Conservation (phyloP, 495 filamentous ascomycete genomes). For the Friedmanniomyces simplex region DNA sequence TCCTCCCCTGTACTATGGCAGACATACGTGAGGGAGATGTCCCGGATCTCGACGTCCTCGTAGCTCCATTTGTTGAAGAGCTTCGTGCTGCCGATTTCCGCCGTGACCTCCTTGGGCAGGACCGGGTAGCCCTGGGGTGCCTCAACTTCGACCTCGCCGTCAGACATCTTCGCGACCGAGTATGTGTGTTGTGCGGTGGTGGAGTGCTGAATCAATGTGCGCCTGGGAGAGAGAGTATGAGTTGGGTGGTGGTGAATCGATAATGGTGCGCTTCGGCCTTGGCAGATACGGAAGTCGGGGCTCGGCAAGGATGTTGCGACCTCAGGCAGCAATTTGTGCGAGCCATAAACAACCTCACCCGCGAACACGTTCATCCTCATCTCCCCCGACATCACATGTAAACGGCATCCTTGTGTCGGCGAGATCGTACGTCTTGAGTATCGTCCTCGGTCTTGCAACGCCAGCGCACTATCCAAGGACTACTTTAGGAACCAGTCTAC, state of each 20-base stretch:
- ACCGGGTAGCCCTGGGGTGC: constrained; percentile 38
- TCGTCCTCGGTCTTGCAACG: too few relatives aligned
- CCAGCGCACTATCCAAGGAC: too few relatives aligned
- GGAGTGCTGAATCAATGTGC: neutral
- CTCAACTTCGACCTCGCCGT: constrained; percentile 24
- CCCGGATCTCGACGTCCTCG: constrained; percentile 98
- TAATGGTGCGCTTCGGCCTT: neutral
- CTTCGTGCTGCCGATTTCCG: constrained; percentile 88
- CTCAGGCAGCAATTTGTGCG: too few relatives aligned
- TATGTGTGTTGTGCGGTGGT: neutral
- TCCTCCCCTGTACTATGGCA: neutral
- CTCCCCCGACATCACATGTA: too few relatives aligned
- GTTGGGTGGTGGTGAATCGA: neutral
- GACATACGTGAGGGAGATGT: constrained; percentile 98
- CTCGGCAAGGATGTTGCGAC: too few relatives aligned
- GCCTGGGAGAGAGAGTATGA: neutral
- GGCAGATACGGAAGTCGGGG: neutral
- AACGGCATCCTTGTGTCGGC: too few relatives aligned
- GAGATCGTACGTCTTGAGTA: too few relatives aligned
- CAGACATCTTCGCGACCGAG: constrained; percentile 19
- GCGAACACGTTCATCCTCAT: too few relatives aligned
- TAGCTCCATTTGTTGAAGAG: constrained; percentile 98
- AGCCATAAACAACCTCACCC: too few relatives aligned
- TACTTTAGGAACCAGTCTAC: too few relatives aligned
- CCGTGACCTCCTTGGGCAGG: constrained; percentile 88